Evolutionary conservation across 208 protist species (phyloP).

Genomic region (Acanthamoeba royreba): DNA sequence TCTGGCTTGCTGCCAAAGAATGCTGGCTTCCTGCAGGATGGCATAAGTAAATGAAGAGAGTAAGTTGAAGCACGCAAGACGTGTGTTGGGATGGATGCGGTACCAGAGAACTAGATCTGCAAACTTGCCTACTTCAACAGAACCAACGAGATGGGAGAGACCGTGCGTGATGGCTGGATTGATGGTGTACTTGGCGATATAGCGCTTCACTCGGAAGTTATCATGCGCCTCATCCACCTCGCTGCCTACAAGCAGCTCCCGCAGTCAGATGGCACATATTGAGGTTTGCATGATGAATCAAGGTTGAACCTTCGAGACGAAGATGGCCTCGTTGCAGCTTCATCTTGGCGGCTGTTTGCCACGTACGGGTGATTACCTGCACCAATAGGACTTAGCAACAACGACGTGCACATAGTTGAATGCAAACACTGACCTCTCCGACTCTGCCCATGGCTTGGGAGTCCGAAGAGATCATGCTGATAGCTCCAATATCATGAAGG

Average conservation of each 20-base stretch:
- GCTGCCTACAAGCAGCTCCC: neutral
- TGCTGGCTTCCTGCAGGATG: neutral
- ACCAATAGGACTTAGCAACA: no score
- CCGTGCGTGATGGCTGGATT: constrained; percentile 74
- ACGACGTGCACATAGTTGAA: no score
- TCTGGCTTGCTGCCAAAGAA: constrained; percentile 73
- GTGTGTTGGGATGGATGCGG: neutral
- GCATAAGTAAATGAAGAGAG: neutral
- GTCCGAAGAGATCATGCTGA: constrained; percentile 75
- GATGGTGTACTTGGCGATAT: constrained; percentile 78
- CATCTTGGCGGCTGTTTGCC: constrained; percentile 77
- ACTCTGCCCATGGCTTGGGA: constrained; percentile 72
- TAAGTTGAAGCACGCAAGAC: no score
- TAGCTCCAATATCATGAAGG: constrained; percentile 67
- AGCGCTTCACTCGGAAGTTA: constrained; percentile 50
- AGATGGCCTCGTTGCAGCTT: constrained; percentile 67
- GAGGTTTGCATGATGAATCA: neutral
- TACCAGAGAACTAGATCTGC: constrained; percentile 74
- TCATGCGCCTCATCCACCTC: neutral
- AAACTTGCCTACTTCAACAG: constrained; percentile 54
- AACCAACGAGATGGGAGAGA: constrained; percentile 66
- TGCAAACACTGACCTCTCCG: no score
- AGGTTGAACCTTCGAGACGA: neutral
- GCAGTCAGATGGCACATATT: no score
- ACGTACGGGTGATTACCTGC: constrained; percentile 58